A percentile compares a stretch with the other conserved stretches of the same genome.
phyloP scores from a whole-genome alignment of 2,329 filamentous ascomycete species.

The Neodidymelliopsis sp. region DNA sequence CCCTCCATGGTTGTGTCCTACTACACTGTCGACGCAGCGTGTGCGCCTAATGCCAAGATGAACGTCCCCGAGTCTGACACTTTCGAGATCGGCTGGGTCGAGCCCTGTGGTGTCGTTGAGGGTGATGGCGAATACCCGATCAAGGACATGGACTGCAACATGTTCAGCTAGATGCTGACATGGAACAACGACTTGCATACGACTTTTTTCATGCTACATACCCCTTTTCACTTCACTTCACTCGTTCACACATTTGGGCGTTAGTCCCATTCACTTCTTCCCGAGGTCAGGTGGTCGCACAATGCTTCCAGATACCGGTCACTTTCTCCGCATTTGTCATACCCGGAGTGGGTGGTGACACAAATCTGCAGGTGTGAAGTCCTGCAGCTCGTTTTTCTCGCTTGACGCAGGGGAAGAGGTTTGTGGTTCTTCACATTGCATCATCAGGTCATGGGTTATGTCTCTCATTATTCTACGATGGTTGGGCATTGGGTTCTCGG shows the following conservation, averaged over 20 bases:
- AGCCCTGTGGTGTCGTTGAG: slow-evolving; percentile 44
- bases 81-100: slow-evolving; percentile 54
- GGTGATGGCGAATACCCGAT: slow-evolving; percentile 57
- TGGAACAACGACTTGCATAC: background rate
- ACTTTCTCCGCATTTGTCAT: slow-evolving; percentile 18
- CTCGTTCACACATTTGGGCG: slow-evolving; percentile 11
- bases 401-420: slow-evolving; percentile 7
- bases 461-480: slow-evolving; percentile 3
- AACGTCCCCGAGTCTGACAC: slow-evolving; percentile 31
- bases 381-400: slow-evolving; percentile 8
- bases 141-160: slow-evolving; percentile 45
- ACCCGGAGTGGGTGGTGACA: slow-evolving; percentile 7
- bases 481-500: background rate
- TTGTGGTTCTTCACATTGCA: slow-evolving; percentile 1
- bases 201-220: slow-evolving; percentile 11
- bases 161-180: slow-evolving; percentile 27
- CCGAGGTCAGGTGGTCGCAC: slow-evolving; percentile 20
- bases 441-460: background rate
- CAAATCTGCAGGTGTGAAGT: slow-evolving; percentile 5
- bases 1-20: slow-evolving; percentile 54
- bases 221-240: slow-evolving; percentile 6
- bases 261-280: slow-evolving; percentile 11
- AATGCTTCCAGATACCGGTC: slow-evolving; percentile 13
- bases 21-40: slow-evolving; percentile 49
- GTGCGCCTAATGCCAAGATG: slow-evolving; percentile 43